These are phyloP conservation scores for Pleurotus tuber-regium DNA, from an alignment of 768 basidiomycete genomes.

Conservation along the genomic window DNA sequence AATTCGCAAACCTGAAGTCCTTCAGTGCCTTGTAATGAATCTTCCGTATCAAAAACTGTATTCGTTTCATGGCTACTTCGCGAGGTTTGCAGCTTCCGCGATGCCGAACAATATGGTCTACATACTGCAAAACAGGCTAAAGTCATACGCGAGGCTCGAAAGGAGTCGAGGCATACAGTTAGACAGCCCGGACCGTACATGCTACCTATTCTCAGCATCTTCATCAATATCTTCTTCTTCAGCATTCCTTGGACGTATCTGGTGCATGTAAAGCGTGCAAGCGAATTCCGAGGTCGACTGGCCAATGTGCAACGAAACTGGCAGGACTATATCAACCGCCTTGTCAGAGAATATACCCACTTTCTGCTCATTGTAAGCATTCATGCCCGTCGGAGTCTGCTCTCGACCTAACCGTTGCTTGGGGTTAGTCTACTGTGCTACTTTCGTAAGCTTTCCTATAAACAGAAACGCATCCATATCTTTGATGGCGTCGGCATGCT, in stretches of 20 bases:
- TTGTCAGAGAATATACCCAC: slow-evolving; percentile 54
- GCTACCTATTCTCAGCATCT: slow-evolving; percentile 29
- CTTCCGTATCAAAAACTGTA: slow-evolving; percentile 38
- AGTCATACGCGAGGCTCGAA: slow-evolving; percentile 18
- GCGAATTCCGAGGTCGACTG: slow-evolving; percentile 49
- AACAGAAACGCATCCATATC: too few species aligned
- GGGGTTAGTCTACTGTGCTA: slow-evolving; percentile 39
- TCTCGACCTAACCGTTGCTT: too few species aligned
- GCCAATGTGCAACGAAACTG: slow-evolving; percentile 46
- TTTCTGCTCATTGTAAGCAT: slow-evolving; percentile 51
- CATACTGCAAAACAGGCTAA: slow-evolving; percentile 32
- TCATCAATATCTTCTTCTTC: slow-evolving; percentile 46
- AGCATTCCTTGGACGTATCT: slow-evolving; percentile 52
- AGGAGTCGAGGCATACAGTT: slow-evolving; percentile 12
- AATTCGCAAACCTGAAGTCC: background rate
- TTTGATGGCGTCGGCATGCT: too few species aligned
- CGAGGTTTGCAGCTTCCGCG: slow-evolving; percentile 45
- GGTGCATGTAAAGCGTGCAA: slow-evolving; percentile 43
- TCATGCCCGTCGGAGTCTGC: too few species aligned
- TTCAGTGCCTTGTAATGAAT: slow-evolving; percentile 30
- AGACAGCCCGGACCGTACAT: slow-evolving; percentile 18
- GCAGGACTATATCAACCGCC: slow-evolving; percentile 46
- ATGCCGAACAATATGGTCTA: slow-evolving; percentile 43
- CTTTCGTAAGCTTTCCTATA: slow-evolving; percentile 40
- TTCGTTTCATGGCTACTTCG: slow-evolving; percentile 51